Evolutionary conservation across 2,329 filamentous ascomycete species (phyloP).

Genomic region (Rhynchosporium graminicola): DNA sequence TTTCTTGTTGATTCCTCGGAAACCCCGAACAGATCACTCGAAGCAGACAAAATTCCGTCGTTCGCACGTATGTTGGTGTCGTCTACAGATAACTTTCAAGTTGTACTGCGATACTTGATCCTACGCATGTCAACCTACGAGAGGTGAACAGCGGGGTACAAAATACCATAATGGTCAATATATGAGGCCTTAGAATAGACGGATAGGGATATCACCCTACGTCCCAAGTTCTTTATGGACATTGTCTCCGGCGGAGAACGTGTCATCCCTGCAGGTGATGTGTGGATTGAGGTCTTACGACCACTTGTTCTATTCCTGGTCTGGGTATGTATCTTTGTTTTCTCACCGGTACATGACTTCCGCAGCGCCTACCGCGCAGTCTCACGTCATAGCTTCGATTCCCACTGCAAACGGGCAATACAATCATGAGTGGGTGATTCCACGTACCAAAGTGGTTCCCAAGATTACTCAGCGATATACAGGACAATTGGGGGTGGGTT

Average conservation of each 20-base stretch:
- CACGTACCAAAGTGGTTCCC: background rate
- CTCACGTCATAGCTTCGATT: slow-evolving; percentile 14
- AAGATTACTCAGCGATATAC: slow-evolving; percentile 12
- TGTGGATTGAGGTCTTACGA: slow-evolving; percentile 5
- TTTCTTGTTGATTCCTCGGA: background rate
- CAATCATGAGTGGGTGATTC: slow-evolving; percentile 1
- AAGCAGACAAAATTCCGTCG: background rate
- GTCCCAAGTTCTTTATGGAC: background rate
- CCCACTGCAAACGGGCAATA: background rate
- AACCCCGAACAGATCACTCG: background rate
- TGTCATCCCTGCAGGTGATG: background rate
- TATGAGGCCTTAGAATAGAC: slow-evolving; percentile 14
- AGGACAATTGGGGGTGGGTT: slow-evolving; percentile 4
- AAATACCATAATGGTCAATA: background rate
- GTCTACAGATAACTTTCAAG: slow-evolving; percentile 4
- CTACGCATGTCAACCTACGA: background rate
- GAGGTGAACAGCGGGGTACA: slow-evolving; percentile 6
- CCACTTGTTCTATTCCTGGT: slow-evolving; percentile 13
- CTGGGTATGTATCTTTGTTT: background rate
- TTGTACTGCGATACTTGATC: background rate
- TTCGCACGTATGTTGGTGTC: background rate
- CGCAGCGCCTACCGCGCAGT: background rate
- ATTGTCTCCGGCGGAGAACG: background rate
- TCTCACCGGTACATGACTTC: background rate
- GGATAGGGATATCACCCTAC: background rate